Conservation (phyloP, 129 eudicot genomes). For the Artemisia argyi region DNA sequence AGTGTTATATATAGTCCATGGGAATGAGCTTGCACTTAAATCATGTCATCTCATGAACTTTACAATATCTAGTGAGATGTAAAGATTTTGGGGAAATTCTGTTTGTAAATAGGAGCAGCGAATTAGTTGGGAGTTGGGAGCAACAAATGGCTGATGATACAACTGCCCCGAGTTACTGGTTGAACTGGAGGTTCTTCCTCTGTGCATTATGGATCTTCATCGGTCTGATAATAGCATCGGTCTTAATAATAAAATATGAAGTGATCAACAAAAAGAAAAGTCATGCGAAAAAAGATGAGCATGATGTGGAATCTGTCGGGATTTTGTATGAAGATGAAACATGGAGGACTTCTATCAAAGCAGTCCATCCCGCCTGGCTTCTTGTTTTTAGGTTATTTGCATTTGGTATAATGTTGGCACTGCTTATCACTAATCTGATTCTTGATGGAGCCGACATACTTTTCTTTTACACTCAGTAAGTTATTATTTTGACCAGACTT, state of each 20-base stretch:
- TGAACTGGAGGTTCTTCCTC: slow-evolving; percentile 86
- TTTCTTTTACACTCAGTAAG: slow-evolving; percentile 89
- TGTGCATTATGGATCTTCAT: slow-evolving; percentile 70
- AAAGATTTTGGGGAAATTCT: neutral
- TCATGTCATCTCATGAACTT: too few relatives aligned
- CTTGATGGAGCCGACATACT: slow-evolving; percentile 45
- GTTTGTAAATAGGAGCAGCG: slow-evolving; percentile 23
- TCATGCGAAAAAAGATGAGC: slow-evolving; percentile 32
- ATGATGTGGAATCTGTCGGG: slow-evolving; percentile 36
- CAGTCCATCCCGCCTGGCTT: slow-evolving; percentile 67
- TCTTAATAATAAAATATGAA: slow-evolving; percentile 63
- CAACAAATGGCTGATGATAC: slow-evolving; percentile 49
- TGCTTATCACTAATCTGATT: slow-evolving; percentile 47
- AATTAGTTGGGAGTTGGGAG: slow-evolving; percentile 31
- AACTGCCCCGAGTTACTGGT: slow-evolving; percentile 68
- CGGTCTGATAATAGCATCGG: slow-evolving; percentile 37
- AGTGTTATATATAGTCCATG: too few relatives aligned
- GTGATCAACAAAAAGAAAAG: slow-evolving; percentile 37
- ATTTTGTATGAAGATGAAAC: slow-evolving; percentile 61
- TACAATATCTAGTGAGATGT: neutral
- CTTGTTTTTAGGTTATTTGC: slow-evolving; percentile 68
- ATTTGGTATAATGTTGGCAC: slow-evolving; percentile 51
- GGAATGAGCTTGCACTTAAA: too few relatives aligned
- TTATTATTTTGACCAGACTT: slow-evolving; percentile 5
- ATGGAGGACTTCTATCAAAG: slow-evolving; percentile 69